A percentile compares a stretch with the other conserved stretches of the same genome.
phyloP scores from a whole-genome alignment of 805 yeast species.

The Candida patagonica region DNA sequence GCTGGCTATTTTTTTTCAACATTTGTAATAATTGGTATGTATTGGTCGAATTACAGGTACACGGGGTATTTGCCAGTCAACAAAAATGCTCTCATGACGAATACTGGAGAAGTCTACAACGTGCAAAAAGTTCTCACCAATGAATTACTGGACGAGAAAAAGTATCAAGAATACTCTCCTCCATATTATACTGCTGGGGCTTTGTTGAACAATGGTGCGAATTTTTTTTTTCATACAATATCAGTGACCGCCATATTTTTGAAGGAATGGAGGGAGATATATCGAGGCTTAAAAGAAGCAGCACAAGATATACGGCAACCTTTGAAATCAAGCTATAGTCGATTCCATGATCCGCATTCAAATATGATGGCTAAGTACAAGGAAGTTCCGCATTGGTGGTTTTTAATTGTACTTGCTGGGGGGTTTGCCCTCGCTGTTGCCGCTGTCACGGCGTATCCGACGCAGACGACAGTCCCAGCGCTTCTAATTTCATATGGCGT shows the following conservation, averaged over 20 bases:
- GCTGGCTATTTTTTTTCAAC: conserved; percentile 39
- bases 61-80: conserved; percentile 54
- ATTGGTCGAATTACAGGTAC: conserved; percentile 48
- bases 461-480: conserved; percentile 37
- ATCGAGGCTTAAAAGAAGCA: conserved; percentile 9
- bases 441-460: conserved; percentile 16
- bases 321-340: conserved; percentile 2
- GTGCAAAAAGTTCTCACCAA: conserved; percentile 38
- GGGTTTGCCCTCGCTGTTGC: conserved; percentile 27
- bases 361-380: conserved; percentile 31
- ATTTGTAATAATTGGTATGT: conserved; percentile 40
- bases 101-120: conserved; percentile 41
- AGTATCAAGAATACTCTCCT: conserved; percentile 53
- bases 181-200: conserved; percentile 55
- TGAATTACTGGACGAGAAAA: conserved; percentile 37
- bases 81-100: conserved; percentile 44
- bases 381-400: conserved; percentile 75
- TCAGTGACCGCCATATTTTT: conserved; percentile 34
- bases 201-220: conserved; percentile 40
- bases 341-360: conserved; percentile 11
- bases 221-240: conserved; percentile 48
- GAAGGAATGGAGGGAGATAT: conserved; percentile 13
- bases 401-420: conserved; percentile 36
- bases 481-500: conserved; percentile 47
- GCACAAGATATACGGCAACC: conserved; percentile 1